Evolutionary conservation across 176 grass and related monocot genomes (phyloP), one percentile per base, ranked within the genome.

Genomic region (Poa pratensis): DNA sequence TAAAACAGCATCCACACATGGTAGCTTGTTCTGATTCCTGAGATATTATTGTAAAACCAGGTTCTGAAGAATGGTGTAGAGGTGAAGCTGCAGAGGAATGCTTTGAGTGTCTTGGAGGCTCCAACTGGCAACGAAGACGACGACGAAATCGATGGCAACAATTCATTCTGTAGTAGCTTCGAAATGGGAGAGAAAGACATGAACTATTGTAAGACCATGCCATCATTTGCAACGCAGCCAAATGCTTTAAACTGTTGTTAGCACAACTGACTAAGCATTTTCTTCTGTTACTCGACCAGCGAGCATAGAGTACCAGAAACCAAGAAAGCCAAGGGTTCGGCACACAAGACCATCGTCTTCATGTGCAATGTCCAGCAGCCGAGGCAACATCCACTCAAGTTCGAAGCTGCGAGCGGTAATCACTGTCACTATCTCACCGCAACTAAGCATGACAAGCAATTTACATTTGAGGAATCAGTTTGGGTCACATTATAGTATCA

Each of bases 21-120:
- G 50, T 58, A 37, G 9, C 6, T 57, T 69, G 32, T n/a, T 43
- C 15, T 5, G 17, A 23, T 32, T 39, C n/a, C 62, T 81, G 30
- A 86, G 8, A 63, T 45, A 60, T 82, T 77, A 17, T 57, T 85
- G 82, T 1, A 39, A 86, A 74, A 78, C 5, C 45, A 95, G 93
- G 83, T 90, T 79, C 84, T 96, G 22, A 96, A 96, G 77, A 96
- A 96, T 73, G 91, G 94, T 42, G 87, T 93, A 9, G 94, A 96
- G 94, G 94, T 96, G 54, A 93, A 96, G 89, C 63, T 96, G 78
- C 94, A 96, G 87, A 91, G 94, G 82, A 96, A 96, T 78, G 94
- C 94, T 26, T 28, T 96, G 73, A 89, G 91, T 74, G 91, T 96
- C 51, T 91, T 96, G 82, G 94, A 96, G 88, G 84, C 91, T 77